Evolutionary conservation across 768 basidiomycete species (phyloP), one percentile per base, ranked within the genome.

Genomic region (Xerocomellus chrysenteron): DNA sequence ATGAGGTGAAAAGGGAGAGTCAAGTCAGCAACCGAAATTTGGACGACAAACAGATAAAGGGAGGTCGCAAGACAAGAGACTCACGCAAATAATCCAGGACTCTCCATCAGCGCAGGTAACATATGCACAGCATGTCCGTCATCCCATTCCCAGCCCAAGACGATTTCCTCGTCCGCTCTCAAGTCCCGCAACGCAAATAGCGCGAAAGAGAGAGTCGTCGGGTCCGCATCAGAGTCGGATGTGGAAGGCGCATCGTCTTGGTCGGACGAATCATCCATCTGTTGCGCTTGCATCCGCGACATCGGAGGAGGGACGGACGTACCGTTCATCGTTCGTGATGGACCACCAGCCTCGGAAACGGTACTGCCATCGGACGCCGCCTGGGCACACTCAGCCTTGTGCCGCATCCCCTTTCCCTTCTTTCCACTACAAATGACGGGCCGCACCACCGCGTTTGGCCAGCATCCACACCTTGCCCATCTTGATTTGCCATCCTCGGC

Each of bases 141-240:
- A 63, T 98, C 94, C 95, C 95, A 98, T 68, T 97, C 94, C 94
- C 95, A 98, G 0, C 89, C 90, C 0, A 98, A 73, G 0, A 94
- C 84, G 19, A 98, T 82, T 73, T 98, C 95, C 60, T 94, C 93
- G 47, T 88, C 80, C 35, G 82, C 82, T 52, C 80, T 81, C 60
- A 98, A 78, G 58, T 91, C 88, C 12, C 84, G 73, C 17, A 86
- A 72, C 2, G 94, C 90, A 60, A 94, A 95, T 0, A 97, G 76
- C 0, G 85, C 93, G 66, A 97, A 95, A 0, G 79, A 75, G 1
- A 94, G 72, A 2, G 76, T 71, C 13, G 75, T 65, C 33, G 73
- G 62, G 49, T 68, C 71, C 5, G 71, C 60, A 47, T 66, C 69
- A 2, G 60, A 59, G 8, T 68, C 60, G 3, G 55, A 62, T 11